Base-by-base conservation (phyloP, 2,329 filamentous ascomycete genomes). In the Talaromyces funiculosus region DNA sequence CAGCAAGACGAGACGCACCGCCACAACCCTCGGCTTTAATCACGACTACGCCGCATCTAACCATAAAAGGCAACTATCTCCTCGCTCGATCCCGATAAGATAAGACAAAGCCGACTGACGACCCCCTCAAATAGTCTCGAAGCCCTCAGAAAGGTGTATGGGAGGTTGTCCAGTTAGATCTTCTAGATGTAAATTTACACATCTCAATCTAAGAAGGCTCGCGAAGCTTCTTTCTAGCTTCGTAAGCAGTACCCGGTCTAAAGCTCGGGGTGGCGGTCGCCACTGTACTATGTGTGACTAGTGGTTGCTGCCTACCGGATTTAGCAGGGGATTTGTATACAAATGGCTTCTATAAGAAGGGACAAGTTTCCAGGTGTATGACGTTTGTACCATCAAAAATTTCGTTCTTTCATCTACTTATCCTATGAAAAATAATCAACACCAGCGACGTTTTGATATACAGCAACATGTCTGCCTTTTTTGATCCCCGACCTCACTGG, bases 221-320 rank as follows among this genome's bases (percentile, higher is more conserved):
- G 24, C 8, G 55, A 58, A 57, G 42, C 60, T 61, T 61, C 60
- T 45, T 16, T 59, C 18, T 20, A 53, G 42, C 37, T 26, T 9
- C 49, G 20, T 53, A 53, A 61, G 45, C 54, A 12, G n/a, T n/a
- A 53, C 5, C 10, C 37, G 29, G 43, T 1, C 26, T 47, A 37
- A 35, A 5, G 51, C 18, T 14, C 51, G 12, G 22, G 2, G 35
- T 53, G 53, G 53, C 38, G 49, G 37, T 22, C 31, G 60, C 60
- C 60, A 61, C 60, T 24, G 47, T 47, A 37, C 45, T n/a, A 33
- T 33, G 8, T 51, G 26, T 20, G 7, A 12, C 35, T 29, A 35
- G 33, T 31, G 16, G 54, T 53, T 60, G 60, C 54, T 55, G 60
- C 60, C 60, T 61, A 54, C 8, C 33, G 31, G 56, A 16, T 2